Evolutionary conservation across 2,329 filamentous ascomycete genomes (phyloP), one percentile per base, ranked within the genome.

Genomic region (Colletotrichum acutatum): DNA sequence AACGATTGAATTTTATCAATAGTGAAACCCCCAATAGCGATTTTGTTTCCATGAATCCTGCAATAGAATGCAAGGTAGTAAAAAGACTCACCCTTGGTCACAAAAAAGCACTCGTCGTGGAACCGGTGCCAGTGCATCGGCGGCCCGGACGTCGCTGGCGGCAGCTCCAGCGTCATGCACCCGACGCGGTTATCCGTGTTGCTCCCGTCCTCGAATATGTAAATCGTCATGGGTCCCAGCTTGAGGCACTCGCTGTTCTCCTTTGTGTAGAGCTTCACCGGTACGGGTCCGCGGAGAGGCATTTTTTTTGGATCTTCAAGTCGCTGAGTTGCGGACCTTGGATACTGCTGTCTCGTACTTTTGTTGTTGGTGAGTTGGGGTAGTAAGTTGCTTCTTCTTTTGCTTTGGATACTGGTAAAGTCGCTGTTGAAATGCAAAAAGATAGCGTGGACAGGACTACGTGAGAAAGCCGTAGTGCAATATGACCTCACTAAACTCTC

Each of bases 111-210:
- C 71, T 83, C 81, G 59, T 83, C 81, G 56, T 83, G 81, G 53
- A 82, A 82, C 5, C 81, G 78, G 66, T 82, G 81, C 81, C 81
- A 83, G 46, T 82, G 81, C 81, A 83, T 81, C 16, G 80, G 81
- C 34, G 81, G 81, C 2, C 81, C 81, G 8, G 79, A 80, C 34
- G 76, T 66, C 2, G 80, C 80, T 0, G 77, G 74, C 1, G 81
- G 81, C 8, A 82, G 68, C 73, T 79, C 77, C 34, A 83, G 72
- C 37, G 79, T 75, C 71, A 82, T 76, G 54, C 75, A 77, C 46
- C 79, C 79, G 67, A 83, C 77, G 30, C 81, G 78, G 71, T 82
- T 80, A 67, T 81, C 79, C 22, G 81, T 83, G 66, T 76, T 75
- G 11, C 77, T 77, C 6, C 81, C 81, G 68, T 83, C 81, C 59